Conservation (phyloP, 2,329 filamentous ascomycete genomes). For the Xylariaceae sp. region DNA sequence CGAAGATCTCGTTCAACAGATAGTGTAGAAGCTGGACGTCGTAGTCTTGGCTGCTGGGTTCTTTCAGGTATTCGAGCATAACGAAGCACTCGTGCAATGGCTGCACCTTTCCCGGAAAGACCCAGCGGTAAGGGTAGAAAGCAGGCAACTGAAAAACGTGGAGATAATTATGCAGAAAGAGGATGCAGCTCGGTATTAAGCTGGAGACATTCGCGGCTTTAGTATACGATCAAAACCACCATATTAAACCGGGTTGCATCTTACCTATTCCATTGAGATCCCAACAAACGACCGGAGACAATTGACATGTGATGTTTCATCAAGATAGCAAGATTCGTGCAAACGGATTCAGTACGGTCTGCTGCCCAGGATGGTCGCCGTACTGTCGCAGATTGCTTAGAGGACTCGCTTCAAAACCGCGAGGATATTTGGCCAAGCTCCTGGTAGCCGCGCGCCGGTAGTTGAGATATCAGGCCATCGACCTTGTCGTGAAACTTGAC, state of each 20-base stretch:
- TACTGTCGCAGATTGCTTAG: slow-evolving; percentile 5
- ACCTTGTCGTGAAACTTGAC: slow-evolving; percentile 7
- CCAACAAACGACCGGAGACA: slow-evolving; percentile 5
- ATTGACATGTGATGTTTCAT: slow-evolving; percentile 11
- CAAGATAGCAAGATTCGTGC: slow-evolving; percentile 7
- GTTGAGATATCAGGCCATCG: slow-evolving; percentile 6
- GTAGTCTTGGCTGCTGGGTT: slow-evolving; percentile 5
- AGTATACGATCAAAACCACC: slow-evolving; percentile 3
- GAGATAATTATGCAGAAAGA: slow-evolving; percentile 9
- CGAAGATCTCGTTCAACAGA: slow-evolving; percentile 7
- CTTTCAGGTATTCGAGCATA: slow-evolving; percentile 8
- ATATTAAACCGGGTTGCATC: neutral
- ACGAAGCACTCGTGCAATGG: slow-evolving; percentile 10
- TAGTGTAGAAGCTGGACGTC: slow-evolving; percentile 8
- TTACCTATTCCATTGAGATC: slow-evolving; percentile 5
- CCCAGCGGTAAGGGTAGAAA: slow-evolving; percentile 9
- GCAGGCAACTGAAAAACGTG: slow-evolving; percentile 7
- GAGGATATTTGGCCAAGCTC: slow-evolving; percentile 8
- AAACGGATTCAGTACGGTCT: slow-evolving; percentile 7
- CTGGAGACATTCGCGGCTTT: slow-evolving; percentile 3
- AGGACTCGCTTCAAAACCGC: slow-evolving; percentile 7
- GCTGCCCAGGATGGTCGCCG: slow-evolving; percentile 7
- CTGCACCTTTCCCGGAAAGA: slow-evolving; percentile 7
- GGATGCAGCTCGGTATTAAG: slow-evolving; percentile 8
- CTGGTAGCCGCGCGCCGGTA: slow-evolving; percentile 6